phyloP scores from a whole-genome alignment of 2,329 filamentous ascomycete genomes.

The Chaetoscypha palmicola region DNA sequence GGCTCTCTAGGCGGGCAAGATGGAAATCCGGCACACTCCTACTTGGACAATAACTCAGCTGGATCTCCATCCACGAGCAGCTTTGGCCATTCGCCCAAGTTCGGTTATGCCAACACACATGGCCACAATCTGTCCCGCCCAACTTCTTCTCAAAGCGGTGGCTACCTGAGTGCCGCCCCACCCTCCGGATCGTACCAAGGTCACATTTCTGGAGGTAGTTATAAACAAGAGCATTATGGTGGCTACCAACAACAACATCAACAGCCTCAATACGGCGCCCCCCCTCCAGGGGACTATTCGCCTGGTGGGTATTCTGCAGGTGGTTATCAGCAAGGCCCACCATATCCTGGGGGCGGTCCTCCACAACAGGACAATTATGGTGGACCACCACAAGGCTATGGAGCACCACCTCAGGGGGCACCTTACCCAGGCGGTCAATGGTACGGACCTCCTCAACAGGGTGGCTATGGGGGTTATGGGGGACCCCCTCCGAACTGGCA shows the following conservation, averaged over 20 bases:
- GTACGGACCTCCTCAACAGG: conserved; percentile 11
- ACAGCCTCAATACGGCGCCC: conserved; percentile 9
- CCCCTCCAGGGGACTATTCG: conserved; percentile 3
- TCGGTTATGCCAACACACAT: conserved; percentile 22
- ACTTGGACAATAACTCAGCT: conserved; percentile 18
- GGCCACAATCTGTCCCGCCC: conserved; percentile 15
- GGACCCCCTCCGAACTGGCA: too few relatives aligned
- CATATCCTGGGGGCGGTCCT: not conserved
- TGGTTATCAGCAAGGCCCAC: not conserved
- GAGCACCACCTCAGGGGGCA: not conserved
- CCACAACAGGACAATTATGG: not conserved
- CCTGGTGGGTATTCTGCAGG: not conserved
- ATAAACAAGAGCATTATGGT: conserved; percentile 6
- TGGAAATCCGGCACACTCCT: conserved; percentile 30
- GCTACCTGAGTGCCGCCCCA: conserved; percentile 21
- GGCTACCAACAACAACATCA: conserved; percentile 12
- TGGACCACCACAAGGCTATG: not conserved
- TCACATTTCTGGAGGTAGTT: conserved; percentile 12
- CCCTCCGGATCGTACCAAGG: conserved; percentile 17
- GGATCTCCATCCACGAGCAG: conserved; percentile 22
- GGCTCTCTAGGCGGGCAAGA: conserved; percentile 47
- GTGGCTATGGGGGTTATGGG: conserved; percentile 14
- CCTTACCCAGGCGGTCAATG: conserved; percentile 2
- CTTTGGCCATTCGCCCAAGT: conserved; percentile 20
- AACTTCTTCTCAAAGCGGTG: conserved; percentile 16